Base-by-base conservation (phyloP, 345 rosid species). In the Eucalyptus erythrocorys region DNA sequence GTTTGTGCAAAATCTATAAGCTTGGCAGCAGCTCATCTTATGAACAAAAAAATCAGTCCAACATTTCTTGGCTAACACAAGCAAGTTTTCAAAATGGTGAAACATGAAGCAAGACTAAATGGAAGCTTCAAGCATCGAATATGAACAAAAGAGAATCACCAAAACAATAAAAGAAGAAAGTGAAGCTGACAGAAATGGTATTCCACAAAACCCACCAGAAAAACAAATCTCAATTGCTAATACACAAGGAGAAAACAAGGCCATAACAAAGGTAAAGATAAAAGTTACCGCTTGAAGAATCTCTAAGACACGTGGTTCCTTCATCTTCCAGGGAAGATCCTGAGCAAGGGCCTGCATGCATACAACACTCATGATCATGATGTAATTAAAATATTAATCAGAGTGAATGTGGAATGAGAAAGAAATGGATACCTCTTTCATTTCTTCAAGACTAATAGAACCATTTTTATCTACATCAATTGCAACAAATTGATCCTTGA, bases 391-490 rank as follows among this genome's bases (percentile, higher is more conserved):
- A 59, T 43, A 55, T 43, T 59, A 53, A 90, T 13, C 71, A 42
- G n/a, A 81, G 40, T 37, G 43, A n/a, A 50, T 45, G 32, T 57
- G 86, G 34, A 81, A 47, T 14, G 40, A 27, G 37, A 87, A 80
- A 57, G 82, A 37, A 21, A 76, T 76, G 45, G 55, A 86, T 85
- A 94, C 99, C 97, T 94, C 97, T 91, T 99, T 94, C 99, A 98
- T 96, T 92, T 97, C 99, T 89, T 98, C 99, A 88, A 97, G 99
- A 90, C 99, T 98, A 86, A 98, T 98, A 68, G 97, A 92, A 86
- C 99, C 99, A 91, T 95, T 98, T 91, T 96, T 98, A 90, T 98
- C 99, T 53, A 95, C 97, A 88, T 98, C 99, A 90, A 98, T 98
- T 27, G 99, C 99, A 94, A 94, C 99, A 91, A 98, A 98, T 88